Evolutionary conservation across 2,329 filamentous ascomycete genomes (phyloP), one percentile per base, ranked within the genome.

Genomic region (Penicillium sp.): DNA sequence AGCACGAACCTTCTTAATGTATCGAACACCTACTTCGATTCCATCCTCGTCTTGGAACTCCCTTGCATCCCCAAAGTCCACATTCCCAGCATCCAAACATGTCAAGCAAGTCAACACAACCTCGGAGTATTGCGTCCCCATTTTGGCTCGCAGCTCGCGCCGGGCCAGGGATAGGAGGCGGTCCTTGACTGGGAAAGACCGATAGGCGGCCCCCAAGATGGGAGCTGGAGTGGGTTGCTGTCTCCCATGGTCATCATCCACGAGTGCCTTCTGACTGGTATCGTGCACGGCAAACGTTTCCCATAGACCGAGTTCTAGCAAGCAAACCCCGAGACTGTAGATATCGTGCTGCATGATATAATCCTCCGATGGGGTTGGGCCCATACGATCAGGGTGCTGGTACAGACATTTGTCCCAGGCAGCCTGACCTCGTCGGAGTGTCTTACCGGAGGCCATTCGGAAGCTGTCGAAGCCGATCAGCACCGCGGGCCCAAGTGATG

Each of bases 391-490:
- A 0, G 73, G 72, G 45, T 78, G 75, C 2, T 69, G 64, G 45
- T 78, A 78, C 0, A 78, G 32, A 33, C 75, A 39, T 36, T 29
- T 33, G 9, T 50, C 55, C 64, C 65, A 71, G 2, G 42, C 54
- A 1, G 37, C 36, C 43, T 75, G 71, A 0, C 68, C 69, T 1
- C 28, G 19, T 2, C 48, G 51, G 3, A 48, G 13, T 0, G 70
- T 70, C 3, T 45, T 28, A 0, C 53, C 57, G 7, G 65, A 55
- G 2, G 54, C 62, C 0, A 36, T 41, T 3, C 72, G 68, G 37
- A 75, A 61, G 1, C 56, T 56, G 20, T 70, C 63, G 35, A 75
- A 74, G 0, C 73, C 71, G 10, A 73, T 36, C 2, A 76, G 63
- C 33, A 67, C 72, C 2, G 54, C 45, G 1, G 39, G 23, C 8